These are phyloP conservation scores for Naumovozyma dairenensis DNA, from an alignment of 805 yeast genomes.

Conservation along the genomic window DNA sequence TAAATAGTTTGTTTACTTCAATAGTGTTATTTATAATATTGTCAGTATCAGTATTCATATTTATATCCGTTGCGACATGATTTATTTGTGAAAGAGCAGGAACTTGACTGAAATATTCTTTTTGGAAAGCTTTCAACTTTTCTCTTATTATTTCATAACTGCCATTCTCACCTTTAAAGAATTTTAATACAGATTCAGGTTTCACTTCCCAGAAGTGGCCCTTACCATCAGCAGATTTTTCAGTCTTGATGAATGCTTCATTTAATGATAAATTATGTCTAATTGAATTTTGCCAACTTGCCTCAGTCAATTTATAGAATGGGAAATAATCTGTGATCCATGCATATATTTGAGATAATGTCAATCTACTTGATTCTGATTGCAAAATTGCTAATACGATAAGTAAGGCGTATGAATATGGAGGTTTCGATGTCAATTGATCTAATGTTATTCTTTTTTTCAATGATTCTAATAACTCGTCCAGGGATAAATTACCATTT, in stretches of 20 bases:
- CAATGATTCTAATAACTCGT: conserved; percentile 22
- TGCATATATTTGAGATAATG: conserved; percentile 73
- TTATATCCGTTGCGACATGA: too few species aligned
- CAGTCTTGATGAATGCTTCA: conserved; percentile 83
- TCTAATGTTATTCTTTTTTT: conserved; percentile 13
- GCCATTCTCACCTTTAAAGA: conserved; percentile 42
- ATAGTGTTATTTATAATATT: too few species aligned
- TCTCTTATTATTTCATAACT: conserved; percentile 17
- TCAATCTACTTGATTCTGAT: conserved; percentile 38
- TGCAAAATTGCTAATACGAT: conserved; percentile 33
- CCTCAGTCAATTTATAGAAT: conserved; percentile 74
- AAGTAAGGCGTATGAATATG: conserved; percentile 85
- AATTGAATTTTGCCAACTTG: conserved; percentile 97
- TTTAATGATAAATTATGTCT: conserved; percentile 88
- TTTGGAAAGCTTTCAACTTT: conserved; percentile 12
- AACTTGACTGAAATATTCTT: conserved; percentile 9
- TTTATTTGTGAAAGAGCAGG: too few species aligned
- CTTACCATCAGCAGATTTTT: conserved; percentile 81
- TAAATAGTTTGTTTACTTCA: too few species aligned
- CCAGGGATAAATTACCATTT: conserved; percentile 23
- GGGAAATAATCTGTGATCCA: conserved; percentile 87
- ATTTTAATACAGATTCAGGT: conserved; percentile 72
- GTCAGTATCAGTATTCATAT: too few species aligned
- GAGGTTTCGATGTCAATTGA: conserved; percentile 51
- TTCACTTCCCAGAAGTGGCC: conserved; percentile 87